Conservation (phyloP, 495 filamentous ascomycete genomes). For the Aspergillus bridgeri region DNA sequence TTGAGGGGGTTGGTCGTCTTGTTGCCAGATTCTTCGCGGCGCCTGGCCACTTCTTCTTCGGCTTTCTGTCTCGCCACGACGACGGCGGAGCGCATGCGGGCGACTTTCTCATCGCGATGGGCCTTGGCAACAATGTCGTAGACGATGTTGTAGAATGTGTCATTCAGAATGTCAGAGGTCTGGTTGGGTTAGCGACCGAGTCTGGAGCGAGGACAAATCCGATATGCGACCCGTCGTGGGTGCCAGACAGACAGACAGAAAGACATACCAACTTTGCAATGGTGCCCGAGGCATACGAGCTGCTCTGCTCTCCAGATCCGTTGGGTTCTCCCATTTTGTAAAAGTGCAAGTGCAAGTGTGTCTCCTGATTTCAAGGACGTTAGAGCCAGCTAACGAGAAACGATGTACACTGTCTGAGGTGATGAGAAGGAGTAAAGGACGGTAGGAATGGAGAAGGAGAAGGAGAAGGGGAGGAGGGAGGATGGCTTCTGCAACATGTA, state of each 20-base stretch:
- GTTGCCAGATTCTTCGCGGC: constrained; percentile 33
- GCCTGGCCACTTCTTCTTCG: constrained; percentile 41
- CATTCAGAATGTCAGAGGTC: constrained; percentile 58
- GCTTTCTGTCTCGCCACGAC: constrained; percentile 67
- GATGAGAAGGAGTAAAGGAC: not conserved
- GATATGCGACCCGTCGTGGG: not conserved
- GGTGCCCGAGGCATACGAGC: constrained; percentile 38
- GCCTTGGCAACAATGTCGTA: constrained; percentile 67
- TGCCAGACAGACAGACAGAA: too few species aligned
- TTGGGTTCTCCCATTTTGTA: constrained; percentile 39
- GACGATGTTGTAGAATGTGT: constrained; percentile 68
- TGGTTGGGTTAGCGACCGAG: constrained; percentile 12
- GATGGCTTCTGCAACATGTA: not conserved
- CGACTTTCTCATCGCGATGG: constrained; percentile 71
- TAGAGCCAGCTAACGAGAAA: not conserved
- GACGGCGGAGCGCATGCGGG: constrained; percentile 69
- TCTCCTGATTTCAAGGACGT: not conserved
- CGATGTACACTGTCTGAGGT: not conserved
- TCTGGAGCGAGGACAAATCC: not conserved
- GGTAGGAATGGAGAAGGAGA: too few species aligned
- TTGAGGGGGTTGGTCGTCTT: constrained; percentile 33
- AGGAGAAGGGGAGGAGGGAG: not conserved
- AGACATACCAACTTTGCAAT: constrained; percentile 47
- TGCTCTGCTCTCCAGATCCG: constrained; percentile 23
- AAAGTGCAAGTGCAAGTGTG: not conserved